Conservation (phyloP, 73 alveolate genomes). For the Paramecium sonneborni region DNA sequence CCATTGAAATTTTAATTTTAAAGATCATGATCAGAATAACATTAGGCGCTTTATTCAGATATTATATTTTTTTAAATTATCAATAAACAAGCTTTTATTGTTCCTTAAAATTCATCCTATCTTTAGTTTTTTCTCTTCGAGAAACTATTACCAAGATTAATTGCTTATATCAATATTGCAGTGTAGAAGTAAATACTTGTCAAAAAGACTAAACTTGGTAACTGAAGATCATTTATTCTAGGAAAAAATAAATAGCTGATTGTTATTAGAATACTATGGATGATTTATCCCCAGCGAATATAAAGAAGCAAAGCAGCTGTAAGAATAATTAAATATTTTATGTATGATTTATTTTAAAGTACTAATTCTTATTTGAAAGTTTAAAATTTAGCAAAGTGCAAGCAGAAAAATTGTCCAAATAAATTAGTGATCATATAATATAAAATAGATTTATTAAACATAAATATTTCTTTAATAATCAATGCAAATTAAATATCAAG, state of each 20-base stretch:
- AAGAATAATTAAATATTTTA: background rate
- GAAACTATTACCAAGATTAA: background rate
- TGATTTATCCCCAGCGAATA: background rate
- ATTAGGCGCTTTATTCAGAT: background rate
- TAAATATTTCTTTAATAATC: background rate
- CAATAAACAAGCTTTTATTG: background rate
- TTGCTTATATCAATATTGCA: background rate
- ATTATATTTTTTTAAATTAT: background rate
- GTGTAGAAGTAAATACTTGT: background rate
- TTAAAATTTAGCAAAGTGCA: background rate
- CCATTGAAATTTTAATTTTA: background rate
- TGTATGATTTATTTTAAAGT: background rate
- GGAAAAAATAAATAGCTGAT: background rate
- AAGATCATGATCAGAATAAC: background rate
- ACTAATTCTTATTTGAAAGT: background rate
- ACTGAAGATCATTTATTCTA: background rate
- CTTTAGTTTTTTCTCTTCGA: background rate
- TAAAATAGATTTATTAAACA: background rate
- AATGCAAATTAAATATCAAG: background rate
- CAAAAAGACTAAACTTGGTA: background rate
- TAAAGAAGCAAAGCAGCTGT: conserved; percentile 6
- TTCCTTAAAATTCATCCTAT: background rate
- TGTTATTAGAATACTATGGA: background rate
- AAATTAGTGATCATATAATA: background rate
- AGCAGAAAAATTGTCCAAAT: background rate